phyloP scores from a whole-genome alignment of 2,329 filamentous ascomycete species.

The Colletotrichum sp. region DNA sequence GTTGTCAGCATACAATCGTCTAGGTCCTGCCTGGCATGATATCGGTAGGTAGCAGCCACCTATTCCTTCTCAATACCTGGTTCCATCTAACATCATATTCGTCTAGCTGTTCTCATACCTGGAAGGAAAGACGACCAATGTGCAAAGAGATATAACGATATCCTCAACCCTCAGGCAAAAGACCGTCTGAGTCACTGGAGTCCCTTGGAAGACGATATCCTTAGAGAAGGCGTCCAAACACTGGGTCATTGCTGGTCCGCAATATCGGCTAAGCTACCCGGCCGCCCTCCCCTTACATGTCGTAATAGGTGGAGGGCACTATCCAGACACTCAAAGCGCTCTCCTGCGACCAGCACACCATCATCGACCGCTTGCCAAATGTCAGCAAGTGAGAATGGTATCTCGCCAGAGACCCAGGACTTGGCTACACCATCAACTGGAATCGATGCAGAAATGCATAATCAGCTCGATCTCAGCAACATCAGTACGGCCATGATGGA shows the following conservation, averaged over 20 bases:
- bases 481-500: neutral
- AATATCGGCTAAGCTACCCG: slow-evolving; percentile 28
- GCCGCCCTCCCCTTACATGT: slow-evolving; percentile 30
- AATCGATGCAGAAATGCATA: neutral
- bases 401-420: neutral
- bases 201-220: slow-evolving; percentile 25
- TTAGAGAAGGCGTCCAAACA: slow-evolving; percentile 25
- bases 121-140: slow-evolving; percentile 33
- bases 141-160: slow-evolving; percentile 32
- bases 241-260: slow-evolving; percentile 31
- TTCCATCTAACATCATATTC: neutral
- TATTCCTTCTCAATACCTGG: neutral
- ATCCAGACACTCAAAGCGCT: neutral
- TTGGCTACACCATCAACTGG: neutral
- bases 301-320: slow-evolving; percentile 27
- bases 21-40: neutral
- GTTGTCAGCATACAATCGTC: slow-evolving; percentile 28
- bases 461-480: neutral
- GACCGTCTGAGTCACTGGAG: slow-evolving; percentile 30
- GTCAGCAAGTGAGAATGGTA: neutral
- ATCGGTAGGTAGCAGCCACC: neutral
- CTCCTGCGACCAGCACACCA: neutral
- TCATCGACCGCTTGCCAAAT: neutral
- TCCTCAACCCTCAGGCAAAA: slow-evolving; percentile 28
- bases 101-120: slow-evolving; percentile 29